Evolutionary conservation across 805 yeast genomes (phyloP).

Genomic region (Ogataea glucozyma): DNA sequence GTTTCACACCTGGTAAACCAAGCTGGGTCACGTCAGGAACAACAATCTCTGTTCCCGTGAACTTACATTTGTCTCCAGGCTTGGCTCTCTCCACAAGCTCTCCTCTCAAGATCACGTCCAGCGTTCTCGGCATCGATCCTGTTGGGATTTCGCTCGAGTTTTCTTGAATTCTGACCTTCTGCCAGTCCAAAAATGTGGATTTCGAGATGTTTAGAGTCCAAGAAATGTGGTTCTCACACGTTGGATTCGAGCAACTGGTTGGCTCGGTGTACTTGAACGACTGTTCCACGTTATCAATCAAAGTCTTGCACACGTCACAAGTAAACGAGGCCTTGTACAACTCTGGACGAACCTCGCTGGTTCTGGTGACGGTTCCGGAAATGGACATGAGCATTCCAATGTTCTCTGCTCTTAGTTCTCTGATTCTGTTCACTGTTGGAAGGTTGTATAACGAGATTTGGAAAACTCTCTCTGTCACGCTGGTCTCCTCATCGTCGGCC

Average conservation of each 20-base stretch:
- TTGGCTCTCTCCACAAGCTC: constrained; percentile 94
- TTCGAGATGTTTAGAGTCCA: constrained; percentile 85
- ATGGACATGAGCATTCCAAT: constrained; percentile 83
- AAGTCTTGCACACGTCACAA: constrained; percentile 84
- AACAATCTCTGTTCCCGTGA: constrained; percentile 93
- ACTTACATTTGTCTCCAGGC: constrained; percentile 94
- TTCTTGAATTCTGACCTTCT: constrained; percentile 90
- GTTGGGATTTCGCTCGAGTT: constrained; percentile 96
- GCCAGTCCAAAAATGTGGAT: constrained; percentile 95
- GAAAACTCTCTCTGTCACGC: constrained; percentile 69
- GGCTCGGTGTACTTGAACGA: constrained; percentile 94
- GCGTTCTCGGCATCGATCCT: constrained; percentile 97
- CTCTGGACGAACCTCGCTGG: constrained; percentile 96
- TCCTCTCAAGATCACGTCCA: constrained; percentile 90
- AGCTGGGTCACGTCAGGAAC: constrained; percentile 92
- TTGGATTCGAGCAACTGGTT: constrained; percentile 82
- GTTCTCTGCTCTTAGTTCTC: constrained; percentile 87
- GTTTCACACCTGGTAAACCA: constrained; percentile 93
- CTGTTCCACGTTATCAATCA: constrained; percentile 89
- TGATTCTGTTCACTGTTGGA: constrained; percentile 77
- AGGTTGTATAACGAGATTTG: constrained; percentile 87
- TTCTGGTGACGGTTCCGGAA: constrained; percentile 93
- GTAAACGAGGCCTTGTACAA: constrained; percentile 81
- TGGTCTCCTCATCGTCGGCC: constrained; percentile 40
- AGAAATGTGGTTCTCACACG: constrained; percentile 80